Percentiles rank a stretch among this genome's conserved stretches.
Conservation (phyloP, 306 rosid species). For the Trichosanthes cucumerina region DNA sequence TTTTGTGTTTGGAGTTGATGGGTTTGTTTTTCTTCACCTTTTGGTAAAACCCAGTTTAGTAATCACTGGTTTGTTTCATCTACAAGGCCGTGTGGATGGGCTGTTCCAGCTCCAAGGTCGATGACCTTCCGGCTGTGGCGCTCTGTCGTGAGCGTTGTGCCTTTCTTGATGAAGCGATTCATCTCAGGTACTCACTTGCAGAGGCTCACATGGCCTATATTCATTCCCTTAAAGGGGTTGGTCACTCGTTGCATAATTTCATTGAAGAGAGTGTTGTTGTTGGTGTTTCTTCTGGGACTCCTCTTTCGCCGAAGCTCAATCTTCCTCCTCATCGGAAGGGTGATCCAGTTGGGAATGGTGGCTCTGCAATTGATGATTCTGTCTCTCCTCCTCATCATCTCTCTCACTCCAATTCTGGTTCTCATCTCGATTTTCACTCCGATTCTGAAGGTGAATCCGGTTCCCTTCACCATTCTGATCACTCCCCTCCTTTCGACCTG, state of each 20-base stretch:
- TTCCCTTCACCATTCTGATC: slow-evolving; percentile 40
- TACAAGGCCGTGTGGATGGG: slow-evolving; percentile 35
- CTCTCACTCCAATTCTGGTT: slow-evolving; percentile 46
- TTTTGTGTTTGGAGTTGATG: background rate
- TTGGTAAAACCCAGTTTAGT: background rate
- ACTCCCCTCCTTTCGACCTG: slow-evolving; percentile 51
- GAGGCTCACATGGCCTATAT: slow-evolving; percentile 66
- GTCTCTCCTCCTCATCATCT: slow-evolving; percentile 21
- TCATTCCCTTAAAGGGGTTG: slow-evolving; percentile 53
- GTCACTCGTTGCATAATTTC: slow-evolving; percentile 53
- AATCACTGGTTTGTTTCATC: background rate
- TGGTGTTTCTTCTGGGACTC: slow-evolving; percentile 17
- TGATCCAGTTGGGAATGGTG: slow-evolving; percentile 9
- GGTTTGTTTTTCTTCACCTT: background rate
- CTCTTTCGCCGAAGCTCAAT: slow-evolving; percentile 27
- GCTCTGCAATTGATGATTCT: slow-evolving; percentile 6
- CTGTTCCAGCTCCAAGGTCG: slow-evolving; percentile 82
- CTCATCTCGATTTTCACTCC: slow-evolving; percentile 61
- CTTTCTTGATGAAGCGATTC: slow-evolving; percentile 71
- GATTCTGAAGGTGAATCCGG: slow-evolving; percentile 41
- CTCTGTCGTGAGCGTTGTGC: slow-evolving; percentile 67
- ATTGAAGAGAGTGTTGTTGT: slow-evolving; percentile 25
- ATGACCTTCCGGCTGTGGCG: slow-evolving; percentile 84
- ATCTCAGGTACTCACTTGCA: slow-evolving; percentile 57
- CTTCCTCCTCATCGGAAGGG: slow-evolving; percentile 37